A percentile compares a stretch with the other conserved stretches of the same genome.
These are phyloP conservation scores for Oldenlandia corymbosa DNA, from an alignment of 257 asterid genomes.

Conservation along the genomic window DNA sequence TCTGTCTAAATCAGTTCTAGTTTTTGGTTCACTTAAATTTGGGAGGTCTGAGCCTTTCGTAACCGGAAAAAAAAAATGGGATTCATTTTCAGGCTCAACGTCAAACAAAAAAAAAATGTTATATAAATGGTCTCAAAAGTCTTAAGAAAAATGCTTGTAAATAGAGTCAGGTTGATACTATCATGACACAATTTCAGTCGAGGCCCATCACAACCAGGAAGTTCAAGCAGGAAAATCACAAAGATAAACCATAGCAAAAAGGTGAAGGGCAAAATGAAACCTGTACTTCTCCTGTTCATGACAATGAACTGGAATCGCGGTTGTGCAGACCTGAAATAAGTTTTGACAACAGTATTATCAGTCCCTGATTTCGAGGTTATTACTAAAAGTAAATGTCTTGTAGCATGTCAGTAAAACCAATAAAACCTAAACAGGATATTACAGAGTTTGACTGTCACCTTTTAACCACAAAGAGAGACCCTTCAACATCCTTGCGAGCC, in stretches of 20 bases:
- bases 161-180: neutral
- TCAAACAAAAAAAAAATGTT: neutral
- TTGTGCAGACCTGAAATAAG: slow-evolving; percentile 55
- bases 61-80: neutral
- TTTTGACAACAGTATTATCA: neutral
- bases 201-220: neutral
- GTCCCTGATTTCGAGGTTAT: neutral
- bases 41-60: neutral
- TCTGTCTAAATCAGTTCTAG: neutral
- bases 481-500: slow-evolving; percentile 88
- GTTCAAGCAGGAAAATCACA: neutral
- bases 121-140: neutral
- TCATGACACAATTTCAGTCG: neutral
- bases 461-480: slow-evolving; percentile 80
- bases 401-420: neutral
- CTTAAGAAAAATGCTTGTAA: neutral
- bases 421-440: neutral
- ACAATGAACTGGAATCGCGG: slow-evolving; percentile 87
- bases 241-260: neutral
- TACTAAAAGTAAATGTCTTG: neutral
- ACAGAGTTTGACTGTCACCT: slow-evolving; percentile 34
- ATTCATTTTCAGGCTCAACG: neutral
- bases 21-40: neutral
- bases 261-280: slow-evolving; percentile 27
- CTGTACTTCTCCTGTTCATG: slow-evolving; percentile 69